Evolutionary conservation across 2,329 filamentous ascomycete genomes (phyloP).

Genomic region (Neocucurbitaria cava): DNA sequence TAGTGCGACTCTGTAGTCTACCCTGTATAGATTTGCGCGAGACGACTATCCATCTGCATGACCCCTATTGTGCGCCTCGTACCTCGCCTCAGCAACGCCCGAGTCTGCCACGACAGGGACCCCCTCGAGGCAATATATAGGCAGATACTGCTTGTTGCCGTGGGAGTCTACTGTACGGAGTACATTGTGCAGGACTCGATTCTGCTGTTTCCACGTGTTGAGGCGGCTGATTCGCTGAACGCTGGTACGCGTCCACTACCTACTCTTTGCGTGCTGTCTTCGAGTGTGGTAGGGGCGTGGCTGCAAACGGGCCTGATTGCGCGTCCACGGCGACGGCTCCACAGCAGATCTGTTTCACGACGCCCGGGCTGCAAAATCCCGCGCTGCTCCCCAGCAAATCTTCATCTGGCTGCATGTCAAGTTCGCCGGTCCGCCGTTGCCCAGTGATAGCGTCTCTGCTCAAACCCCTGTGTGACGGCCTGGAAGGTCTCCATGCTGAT

Average conservation of each 20-base stretch:
- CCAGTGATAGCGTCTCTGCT: conserved; percentile 20
- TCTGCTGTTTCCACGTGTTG: neutral
- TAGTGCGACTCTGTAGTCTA: conserved; percentile 25
- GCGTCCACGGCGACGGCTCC: conserved; percentile 33
- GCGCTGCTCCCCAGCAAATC: conserved; percentile 22
- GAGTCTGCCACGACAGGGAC: neutral
- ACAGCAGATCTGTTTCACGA: conserved; percentile 44
- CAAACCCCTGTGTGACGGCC: conserved; percentile 27
- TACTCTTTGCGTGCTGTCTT: no score
- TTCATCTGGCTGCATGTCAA: conserved; percentile 19
- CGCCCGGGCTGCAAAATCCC: conserved; percentile 19
- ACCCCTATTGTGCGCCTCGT: conserved; percentile 26
- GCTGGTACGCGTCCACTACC: neutral
- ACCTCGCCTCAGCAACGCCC: conserved; percentile 8
- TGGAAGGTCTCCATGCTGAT: conserved; percentile 21
- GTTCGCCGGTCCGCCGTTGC: conserved; percentile 16
- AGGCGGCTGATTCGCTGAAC: neutral
- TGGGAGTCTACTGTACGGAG: no score
- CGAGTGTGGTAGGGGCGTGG: neutral
- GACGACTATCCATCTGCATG: conserved; percentile 24
- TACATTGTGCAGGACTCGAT: neutral
- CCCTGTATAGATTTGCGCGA: conserved; percentile 12
- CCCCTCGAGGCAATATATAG: neutral
- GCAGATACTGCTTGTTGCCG: no score
- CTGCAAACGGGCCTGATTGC: conserved; percentile 27